Conservation (phyloP, 495 filamentous ascomycete genomes). For the Daldinia grandis region DNA sequence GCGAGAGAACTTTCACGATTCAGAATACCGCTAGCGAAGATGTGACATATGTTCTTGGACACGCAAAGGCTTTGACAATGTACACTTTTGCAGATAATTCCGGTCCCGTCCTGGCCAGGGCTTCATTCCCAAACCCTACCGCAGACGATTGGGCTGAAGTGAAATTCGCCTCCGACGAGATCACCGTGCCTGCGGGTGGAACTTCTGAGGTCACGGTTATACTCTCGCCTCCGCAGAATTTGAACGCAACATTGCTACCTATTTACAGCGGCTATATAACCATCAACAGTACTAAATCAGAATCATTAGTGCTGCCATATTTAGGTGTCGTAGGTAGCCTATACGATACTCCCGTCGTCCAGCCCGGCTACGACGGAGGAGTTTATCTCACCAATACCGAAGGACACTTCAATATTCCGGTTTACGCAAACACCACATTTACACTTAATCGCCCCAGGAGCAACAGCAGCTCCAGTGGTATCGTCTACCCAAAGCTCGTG, state of each 20-base stretch:
- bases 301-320: background rate
- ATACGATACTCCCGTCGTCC: background rate
- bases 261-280: background rate
- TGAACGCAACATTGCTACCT: background rate
- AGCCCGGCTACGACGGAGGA: background rate
- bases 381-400: background rate
- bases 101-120: background rate
- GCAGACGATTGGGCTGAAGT: background rate
- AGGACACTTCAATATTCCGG: background rate
- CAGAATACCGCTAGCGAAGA: constrained; percentile 39
- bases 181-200: background rate
- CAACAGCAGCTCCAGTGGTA: background rate
- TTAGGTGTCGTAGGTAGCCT: background rate
- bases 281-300: background rate
- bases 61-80: background rate
- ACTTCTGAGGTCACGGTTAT: background rate
- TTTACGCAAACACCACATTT: background rate
- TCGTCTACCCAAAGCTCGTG: background rate
- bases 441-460: background rate
- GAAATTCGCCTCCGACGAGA: background rate
- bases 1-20: constrained; percentile 47
- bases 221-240: background rate
- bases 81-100: background rate
- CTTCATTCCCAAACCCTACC: background rate
- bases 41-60: background rate